A percentile compares a stretch with the other conserved stretches of the same genome.
These are phyloP conservation scores for Sporothrix curviconia DNA, from an alignment of 2,329 filamentous ascomycete species.

Conservation along the genomic window DNA sequence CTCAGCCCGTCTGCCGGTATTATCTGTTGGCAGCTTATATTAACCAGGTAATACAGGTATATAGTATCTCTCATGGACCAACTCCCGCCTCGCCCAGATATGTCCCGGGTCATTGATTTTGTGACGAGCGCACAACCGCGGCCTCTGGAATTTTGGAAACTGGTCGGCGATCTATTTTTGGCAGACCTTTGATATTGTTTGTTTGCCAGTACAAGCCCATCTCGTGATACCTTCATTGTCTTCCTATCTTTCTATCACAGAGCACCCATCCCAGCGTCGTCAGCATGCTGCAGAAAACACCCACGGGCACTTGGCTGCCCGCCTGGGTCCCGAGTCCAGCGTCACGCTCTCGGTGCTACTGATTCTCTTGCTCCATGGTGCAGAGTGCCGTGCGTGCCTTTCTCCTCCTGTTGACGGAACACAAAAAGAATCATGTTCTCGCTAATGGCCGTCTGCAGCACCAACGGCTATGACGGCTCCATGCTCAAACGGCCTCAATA, in stretches of 20 bases:
- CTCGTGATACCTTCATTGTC: too few relatives aligned
- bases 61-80: not conserved
- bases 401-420: not conserved
- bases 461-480: constrained; percentile 39
- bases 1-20: not conserved
- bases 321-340: constrained; percentile 41
- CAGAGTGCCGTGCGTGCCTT: constrained; percentile 32
- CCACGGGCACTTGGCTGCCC: constrained; percentile 41
- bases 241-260: too few relatives aligned
- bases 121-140: too few relatives aligned
- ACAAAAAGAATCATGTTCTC: not conserved
- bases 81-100: not conserved
- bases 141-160: too few relatives aligned
- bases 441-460: constrained; percentile 26
- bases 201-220: too few relatives aligned
- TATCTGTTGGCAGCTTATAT: too few relatives aligned
- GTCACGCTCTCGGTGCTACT: constrained; percentile 33
- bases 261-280: too few relatives aligned
- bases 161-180: too few relatives aligned
- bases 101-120: too few relatives aligned
- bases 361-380: constrained; percentile 37
- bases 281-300: constrained; percentile 30
- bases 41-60: too few relatives aligned
- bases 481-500: constrained; percentile 53
- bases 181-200: too few relatives aligned